A percentile compares a stretch with the other conserved stretches of the same genome.
These are phyloP conservation scores for Wickerhamomyces sp. DNA, from an alignment of 1,139 yeast species.

Conservation along the genomic window DNA sequence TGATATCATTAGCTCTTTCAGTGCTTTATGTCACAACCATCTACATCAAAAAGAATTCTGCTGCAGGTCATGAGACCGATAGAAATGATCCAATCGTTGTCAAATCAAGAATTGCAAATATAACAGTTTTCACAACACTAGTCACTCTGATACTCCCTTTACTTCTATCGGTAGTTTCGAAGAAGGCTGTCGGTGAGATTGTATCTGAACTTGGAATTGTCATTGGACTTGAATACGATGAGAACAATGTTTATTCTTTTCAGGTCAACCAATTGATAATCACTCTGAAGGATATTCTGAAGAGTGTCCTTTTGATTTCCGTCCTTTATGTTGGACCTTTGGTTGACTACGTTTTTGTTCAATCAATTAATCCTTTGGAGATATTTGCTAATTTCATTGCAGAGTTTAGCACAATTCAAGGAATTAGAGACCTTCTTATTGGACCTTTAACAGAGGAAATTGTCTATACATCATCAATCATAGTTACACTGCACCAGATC, in stretches of 20 bases:
- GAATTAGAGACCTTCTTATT: slow-evolving; percentile 61
- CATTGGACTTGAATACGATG: slow-evolving; percentile 22
- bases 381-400: slow-evolving; percentile 20
- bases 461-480: slow-evolving; percentile 63
- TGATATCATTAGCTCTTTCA: slow-evolving; percentile 15
- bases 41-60: slow-evolving; percentile 10
- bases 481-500: slow-evolving; percentile 38
- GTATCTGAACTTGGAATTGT: slow-evolving; percentile 26
- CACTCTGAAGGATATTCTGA: slow-evolving; percentile 24
- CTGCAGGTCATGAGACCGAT: slow-evolving; percentile 7
- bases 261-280: slow-evolving; percentile 11
- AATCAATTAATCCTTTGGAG: slow-evolving; percentile 15
- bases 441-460: slow-evolving; percentile 92
- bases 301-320: slow-evolving; percentile 32
- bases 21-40: slow-evolving; percentile 17
- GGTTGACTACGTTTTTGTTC: slow-evolving; percentile 34
- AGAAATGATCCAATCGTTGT: slow-evolving; percentile 46
- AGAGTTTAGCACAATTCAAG: slow-evolving; percentile 38
- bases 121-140: slow-evolving; percentile 23
- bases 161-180: slow-evolving; percentile 12
- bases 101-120: slow-evolving; percentile 29
- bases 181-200: slow-evolving; percentile 7
- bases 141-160: slow-evolving; percentile 29
- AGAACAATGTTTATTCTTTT: slow-evolving; percentile 3
- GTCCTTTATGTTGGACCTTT: slow-evolving; percentile 60